phyloP scores from a whole-genome alignment of 805 yeast species.

The Monosporozyma aerobia region DNA sequence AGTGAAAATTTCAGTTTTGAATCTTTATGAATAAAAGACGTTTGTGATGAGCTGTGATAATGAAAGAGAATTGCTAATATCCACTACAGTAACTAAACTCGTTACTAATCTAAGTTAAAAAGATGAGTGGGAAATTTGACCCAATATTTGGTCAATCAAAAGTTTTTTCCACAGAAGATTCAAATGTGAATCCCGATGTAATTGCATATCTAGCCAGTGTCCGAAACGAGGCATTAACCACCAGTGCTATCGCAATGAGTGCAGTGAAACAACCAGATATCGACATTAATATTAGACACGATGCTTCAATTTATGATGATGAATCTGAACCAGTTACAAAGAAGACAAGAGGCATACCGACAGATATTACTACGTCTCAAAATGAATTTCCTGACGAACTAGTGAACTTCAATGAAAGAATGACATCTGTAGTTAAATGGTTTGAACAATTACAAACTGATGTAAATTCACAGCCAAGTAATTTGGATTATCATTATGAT shows the following conservation, averaged over 20 bases:
- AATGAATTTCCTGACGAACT: background rate
- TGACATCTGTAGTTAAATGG: slow-evolving; percentile 11
- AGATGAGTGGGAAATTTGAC: slow-evolving; percentile 8
- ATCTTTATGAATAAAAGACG: background rate
- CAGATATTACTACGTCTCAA: background rate
- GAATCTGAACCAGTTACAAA: slow-evolving; percentile 3
- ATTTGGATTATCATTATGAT: slow-evolving; percentile 11
- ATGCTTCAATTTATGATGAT: slow-evolving; percentile 23
- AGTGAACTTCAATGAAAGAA: slow-evolving; percentile 3
- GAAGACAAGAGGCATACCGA: background rate
- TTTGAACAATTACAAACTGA: slow-evolving; percentile 7
- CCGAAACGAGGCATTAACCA: slow-evolving; percentile 23
- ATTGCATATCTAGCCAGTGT: slow-evolving; percentile 19
- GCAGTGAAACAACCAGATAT: background rate
- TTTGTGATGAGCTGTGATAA: background rate
- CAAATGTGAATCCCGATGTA: slow-evolving; percentile 21
- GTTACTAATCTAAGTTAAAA: background rate
- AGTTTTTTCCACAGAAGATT: slow-evolving; percentile 21
- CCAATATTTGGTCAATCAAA: slow-evolving; percentile 25
- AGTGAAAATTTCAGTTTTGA: background rate
- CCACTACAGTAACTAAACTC: background rate
- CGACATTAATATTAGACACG: slow-evolving; percentile 2
- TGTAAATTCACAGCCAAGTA: background rate
- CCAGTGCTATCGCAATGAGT: slow-evolving; percentile 2
- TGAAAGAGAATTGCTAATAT: background rate